Evolutionary conservation across 148 eudicot species (phyloP), one percentile per base, ranked within the genome.

Genomic region (Vaccinium macrocarpon): DNA sequence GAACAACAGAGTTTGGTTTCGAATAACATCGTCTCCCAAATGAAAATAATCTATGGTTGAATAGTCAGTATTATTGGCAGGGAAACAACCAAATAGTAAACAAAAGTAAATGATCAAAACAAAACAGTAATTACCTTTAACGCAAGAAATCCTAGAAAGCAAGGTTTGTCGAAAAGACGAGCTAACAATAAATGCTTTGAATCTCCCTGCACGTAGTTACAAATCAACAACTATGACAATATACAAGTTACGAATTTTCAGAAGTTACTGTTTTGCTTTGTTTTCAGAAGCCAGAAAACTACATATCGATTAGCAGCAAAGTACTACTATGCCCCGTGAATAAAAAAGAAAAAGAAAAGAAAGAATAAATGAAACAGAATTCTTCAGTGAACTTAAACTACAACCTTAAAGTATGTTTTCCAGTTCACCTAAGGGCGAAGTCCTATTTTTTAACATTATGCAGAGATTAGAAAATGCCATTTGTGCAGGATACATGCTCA

Each of bases 121-220:
- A 77, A 27, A 15, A 78, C 19, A 51, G 50, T 32, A 76, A 27
- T 61, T 87, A 96, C 99, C 97, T 93, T 89, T 50, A 96, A 25
- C 23, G 99, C 98, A 76, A 96, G 93, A 82, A 92, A 5, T 83
- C 95, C 98, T 82, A 96, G 89, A 88, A 96, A 95, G 90, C 99
- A 97, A 10, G 99, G 99, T 83, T 97, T 97, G 85, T 97, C 99
- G 79, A 97, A 97, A 38, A 97, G 98, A 87, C 93, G 98, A 84
- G 95, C 99, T 90, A 97, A 86, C 84, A 89, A 8, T 79, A 97
- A 86, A 87, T 97, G 98, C 86, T 91, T 95, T 84, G 88, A 82
- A 87, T 97, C 91, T 82, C 90, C 92, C 99, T 97, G 90, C 81
- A 88, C 8, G 79, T 8, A 21, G 57, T 10, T 50, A 64, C 57